Evolutionary conservation across 257 asterid genomes (phyloP), one percentile per base, ranked within the genome.

Genomic region (Rehmannia glutinosa): DNA sequence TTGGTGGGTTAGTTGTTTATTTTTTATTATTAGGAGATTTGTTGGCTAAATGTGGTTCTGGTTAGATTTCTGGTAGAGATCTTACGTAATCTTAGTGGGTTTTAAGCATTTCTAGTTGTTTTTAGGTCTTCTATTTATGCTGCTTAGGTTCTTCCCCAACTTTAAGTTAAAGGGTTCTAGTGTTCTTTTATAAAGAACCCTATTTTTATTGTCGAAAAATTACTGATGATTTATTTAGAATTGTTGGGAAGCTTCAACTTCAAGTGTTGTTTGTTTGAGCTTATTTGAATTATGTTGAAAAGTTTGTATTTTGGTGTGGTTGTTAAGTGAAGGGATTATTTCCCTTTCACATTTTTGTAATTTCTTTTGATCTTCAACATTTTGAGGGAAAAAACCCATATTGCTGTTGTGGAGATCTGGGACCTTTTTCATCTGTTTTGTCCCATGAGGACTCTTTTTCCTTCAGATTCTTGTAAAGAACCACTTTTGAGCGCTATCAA

Each of bases 331-430:
- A 55, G 69, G 64, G 25, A 57, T 59, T 47, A 6, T 41, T n/a
- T n/a, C n/a, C n/a, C n/a, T n/a, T n/a, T n/a, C n/a, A 7, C 4
- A 8, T 35, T 42, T 52, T 46, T 28, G 20, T 27, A 10, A 23
- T 19, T 25, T 55, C 3, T 21, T 72, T 51, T 73, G 39, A 21
- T 41, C 66, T 39, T 58, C 33, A 35, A 60, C 57, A 25, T 64
- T 71, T 70, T 63, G 68, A 63, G 68, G 61, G 71, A 52, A 41
- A 70, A 70, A 71, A 32, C n/a, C n/a, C n/a, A n/a, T n/a, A n/a
- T n/a, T 75, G 90, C 73, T 83, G 77, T 70, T 86, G 96, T 85
- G 99, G 96, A 88, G 96, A 94, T 90, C 96, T 77, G 96, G 92
- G 90, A 88, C 61, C 66, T 90, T 51, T 70, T 88, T 71, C 80